Conservation (phyloP, 345 rosid genomes). For the Microcos paniculata region DNA sequence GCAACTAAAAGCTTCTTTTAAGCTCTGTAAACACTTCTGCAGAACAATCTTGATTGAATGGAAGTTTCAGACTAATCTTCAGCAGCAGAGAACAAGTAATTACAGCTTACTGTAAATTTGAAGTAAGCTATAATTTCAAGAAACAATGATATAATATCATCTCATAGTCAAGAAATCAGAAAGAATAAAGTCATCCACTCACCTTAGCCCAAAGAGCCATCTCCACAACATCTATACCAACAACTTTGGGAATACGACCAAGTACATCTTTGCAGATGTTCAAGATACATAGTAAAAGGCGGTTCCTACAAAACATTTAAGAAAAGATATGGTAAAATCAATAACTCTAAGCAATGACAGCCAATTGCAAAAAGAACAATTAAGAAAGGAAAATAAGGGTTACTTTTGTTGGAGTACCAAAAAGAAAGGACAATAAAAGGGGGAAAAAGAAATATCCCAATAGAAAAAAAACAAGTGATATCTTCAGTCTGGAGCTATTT, state of each 20-base stretch:
- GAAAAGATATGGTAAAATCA: not conserved
- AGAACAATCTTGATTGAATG: not conserved
- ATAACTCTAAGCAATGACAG: not conserved
- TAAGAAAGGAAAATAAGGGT: not conserved
- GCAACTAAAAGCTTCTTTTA: not conserved
- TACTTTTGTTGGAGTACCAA: not conserved
- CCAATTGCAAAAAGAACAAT: not conserved
- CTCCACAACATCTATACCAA: slow-evolving; percentile 90
- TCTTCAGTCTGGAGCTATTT: not conserved
- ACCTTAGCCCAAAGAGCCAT: slow-evolving; percentile 99
- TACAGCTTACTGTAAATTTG: not conserved
- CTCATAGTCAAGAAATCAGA: slow-evolving; percentile 10
- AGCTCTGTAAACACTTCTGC: not conserved
- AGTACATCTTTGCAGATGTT: slow-evolving; percentile 79
- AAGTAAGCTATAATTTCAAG: not conserved
- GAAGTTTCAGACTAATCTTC: not conserved
- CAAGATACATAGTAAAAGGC: slow-evolving; percentile 69
- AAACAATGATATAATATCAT: not conserved
- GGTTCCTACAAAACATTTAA: slow-evolving; percentile 51
- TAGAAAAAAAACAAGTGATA: not conserved
- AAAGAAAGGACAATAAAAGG: not conserved
- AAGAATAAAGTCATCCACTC: slow-evolving; percentile 17
- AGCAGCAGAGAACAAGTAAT: not conserved
- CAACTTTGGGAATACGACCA: slow-evolving; percentile 80
- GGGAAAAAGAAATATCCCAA: not conserved